A percentile compares a stretch with the other conserved stretches of the same genome.
Evolutionary conservation across 2,329 filamentous ascomycete species (phyloP).

Genomic region (Stachybotrys chartarum): DNA sequence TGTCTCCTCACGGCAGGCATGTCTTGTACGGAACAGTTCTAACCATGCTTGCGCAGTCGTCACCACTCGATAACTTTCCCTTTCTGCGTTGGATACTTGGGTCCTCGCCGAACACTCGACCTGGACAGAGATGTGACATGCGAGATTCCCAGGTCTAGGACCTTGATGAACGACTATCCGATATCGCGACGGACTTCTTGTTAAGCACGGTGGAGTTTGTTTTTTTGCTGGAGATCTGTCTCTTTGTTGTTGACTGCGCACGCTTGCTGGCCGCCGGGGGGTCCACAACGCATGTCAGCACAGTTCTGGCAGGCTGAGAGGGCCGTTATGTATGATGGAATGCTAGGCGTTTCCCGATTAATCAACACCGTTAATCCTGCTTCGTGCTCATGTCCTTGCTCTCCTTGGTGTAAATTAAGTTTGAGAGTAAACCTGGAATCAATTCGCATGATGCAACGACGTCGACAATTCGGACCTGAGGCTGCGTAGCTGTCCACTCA

Average conservation of each 20-base stretch:
- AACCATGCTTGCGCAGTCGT: conserved; percentile 18
- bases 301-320: neutral
- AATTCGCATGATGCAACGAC: too few relatives aligned
- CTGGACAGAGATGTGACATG: conserved; percentile 8
- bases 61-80: conserved; percentile 21
- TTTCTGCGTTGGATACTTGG: conserved; percentile 15
- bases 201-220: conserved; percentile 29
- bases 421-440: too few relatives aligned
- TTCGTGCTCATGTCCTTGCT: neutral
- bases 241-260: conserved; percentile 4
- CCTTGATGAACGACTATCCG: conserved; percentile 18
- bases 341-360: conserved; percentile 38
- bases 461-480: too few relatives aligned
- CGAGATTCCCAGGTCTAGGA: conserved; percentile 19
- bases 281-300: neutral
- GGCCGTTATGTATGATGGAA: conserved; percentile 35
- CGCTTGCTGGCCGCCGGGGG: neutral
- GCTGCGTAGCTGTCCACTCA: too few relatives aligned
- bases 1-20: neutral
- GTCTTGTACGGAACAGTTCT: neutral
- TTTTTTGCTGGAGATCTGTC: conserved; percentile 7
- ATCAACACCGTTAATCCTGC: conserved; percentile 21
- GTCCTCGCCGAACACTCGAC: conserved; percentile 5
- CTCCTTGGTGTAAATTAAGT: too few relatives aligned
- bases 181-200: conserved; percentile 20